Evolutionary conservation across 768 basidiomycete species (phyloP), one percentile per base, ranked within the genome.

Genomic region (Leucosporidium yakuticum): DNA sequence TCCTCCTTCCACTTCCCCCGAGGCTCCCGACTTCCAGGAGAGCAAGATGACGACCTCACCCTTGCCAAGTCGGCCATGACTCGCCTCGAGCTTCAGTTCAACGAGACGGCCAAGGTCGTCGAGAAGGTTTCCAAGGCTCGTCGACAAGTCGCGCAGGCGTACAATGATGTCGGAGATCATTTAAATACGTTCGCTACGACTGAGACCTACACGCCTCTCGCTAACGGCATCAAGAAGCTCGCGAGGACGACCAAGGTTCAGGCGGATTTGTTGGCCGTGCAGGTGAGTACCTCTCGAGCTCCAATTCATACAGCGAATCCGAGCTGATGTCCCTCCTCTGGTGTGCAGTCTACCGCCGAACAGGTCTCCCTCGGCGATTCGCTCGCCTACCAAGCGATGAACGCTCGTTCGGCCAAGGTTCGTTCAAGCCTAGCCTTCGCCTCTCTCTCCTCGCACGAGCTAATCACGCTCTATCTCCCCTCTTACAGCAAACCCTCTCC

Each of bases 301-400:
- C 54, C 7, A n/a, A 12, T 60, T 32, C 32, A 6, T 47, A 15
- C 39, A 17, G 31, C n/a, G 14, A 39, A 48, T n/a, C 25, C n/a
- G 31, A 48, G 39, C 39, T 32, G 21, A 50, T 20, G 4, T 31
- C 58, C 25, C 68, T 69, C 50, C 68, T 60, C 12, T 8, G n/a
- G 1, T 53, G 25, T 44, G 4, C 68, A 83, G 81, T 86, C 91
- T 39, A 89, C 92, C 69, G 92, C 89, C 74, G 95, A 97, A 83
- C 91, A 90, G 74, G 91, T 98, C 34, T 88, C 97, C 53, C 80
- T 99, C 32, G 94, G 93, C n/a, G 96, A 99, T 79, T 88, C 91
- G 0, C 81, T 98, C 62, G 92, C 92, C 2, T 99, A 99, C 79
- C 94, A 98, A 79, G 90, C 93, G 25, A 83, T 94, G 80, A 98